phyloP scores from a whole-genome alignment of 1,139 yeast genomes.

The Pneumocystis sp. region DNA sequence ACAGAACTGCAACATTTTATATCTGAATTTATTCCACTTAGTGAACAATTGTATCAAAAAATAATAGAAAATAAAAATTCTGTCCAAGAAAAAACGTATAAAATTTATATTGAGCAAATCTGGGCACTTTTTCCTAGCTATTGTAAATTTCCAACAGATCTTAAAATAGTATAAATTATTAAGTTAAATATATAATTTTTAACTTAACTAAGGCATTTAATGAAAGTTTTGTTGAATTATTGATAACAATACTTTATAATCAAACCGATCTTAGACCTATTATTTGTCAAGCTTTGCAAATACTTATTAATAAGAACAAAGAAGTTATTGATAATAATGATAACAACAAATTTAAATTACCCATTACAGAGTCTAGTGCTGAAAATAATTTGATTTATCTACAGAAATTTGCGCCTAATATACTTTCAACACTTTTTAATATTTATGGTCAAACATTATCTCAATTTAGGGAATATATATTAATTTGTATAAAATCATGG shows the following conservation, averaged over 20 bases:
- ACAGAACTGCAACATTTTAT: constrained; percentile 55
- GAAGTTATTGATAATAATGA: constrained; percentile 31
- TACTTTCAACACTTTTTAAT: constrained; percentile 76
- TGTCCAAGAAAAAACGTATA: constrained; percentile 41
- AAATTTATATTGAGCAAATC: constrained; percentile 74
- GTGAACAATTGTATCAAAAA: constrained; percentile 39
- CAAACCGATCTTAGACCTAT: constrained; percentile 60
- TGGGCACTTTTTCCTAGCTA: constrained; percentile 87
- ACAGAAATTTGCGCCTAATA: constrained; percentile 46
- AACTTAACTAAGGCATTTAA: constrained; percentile 35
- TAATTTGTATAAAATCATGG: constrained; percentile 74
- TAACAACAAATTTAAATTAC: constrained; percentile 43
- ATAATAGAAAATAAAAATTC: constrained; percentile 20
- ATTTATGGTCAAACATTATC: constrained; percentile 78
- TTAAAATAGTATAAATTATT: constrained; percentile 22
- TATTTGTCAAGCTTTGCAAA: constrained; percentile 66
- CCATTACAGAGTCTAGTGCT: constrained; percentile 46
- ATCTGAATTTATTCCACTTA: constrained; percentile 50
- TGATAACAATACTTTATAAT: constrained; percentile 62
- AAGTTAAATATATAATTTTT: not conserved
- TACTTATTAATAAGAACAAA: constrained; percentile 62
- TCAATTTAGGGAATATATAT: constrained; percentile 66
- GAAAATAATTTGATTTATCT: constrained; percentile 45
- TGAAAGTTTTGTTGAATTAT: constrained; percentile 59
- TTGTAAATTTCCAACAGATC: constrained; percentile 73